Base-by-base conservation (phyloP, 2,329 filamentous ascomycete species). In the Alternaria angustiovoidea region DNA sequence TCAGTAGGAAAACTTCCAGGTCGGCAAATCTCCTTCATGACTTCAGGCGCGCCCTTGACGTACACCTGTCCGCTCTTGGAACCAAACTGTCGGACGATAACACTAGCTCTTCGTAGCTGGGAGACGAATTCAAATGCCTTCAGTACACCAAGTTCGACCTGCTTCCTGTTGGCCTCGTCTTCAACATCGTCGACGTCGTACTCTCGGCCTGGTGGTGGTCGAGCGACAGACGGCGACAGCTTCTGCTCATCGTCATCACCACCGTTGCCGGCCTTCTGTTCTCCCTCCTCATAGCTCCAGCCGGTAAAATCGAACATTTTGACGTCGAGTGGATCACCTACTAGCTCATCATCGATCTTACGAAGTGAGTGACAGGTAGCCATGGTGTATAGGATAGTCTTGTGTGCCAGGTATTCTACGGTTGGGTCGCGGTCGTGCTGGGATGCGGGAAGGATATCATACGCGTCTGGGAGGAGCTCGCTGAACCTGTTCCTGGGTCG, bases 251-350 rank as follows among this genome's bases (percentile, higher is more conserved):
- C 92, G 20, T 92, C 89, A 51, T 91, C 88, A 42, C 84, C 84
- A 53, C 87, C 87, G 28, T 85, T 86, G 20, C 64, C 62, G 24
- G 84, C 80, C 53, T 85, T 85, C 67, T 94, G 89, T 46, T 89
- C 89, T 2, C 93, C 93, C 81, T 99, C 95, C 75, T 97, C 91
- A 69, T 92, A 99, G 4, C 88, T 87, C 95, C 95, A 99, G 6
- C 87, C 86, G 0, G 95, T 98, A 69, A 97, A 99, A 66, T 97
- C 90, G 75, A 99, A 99, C 95, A 99, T 99, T 76, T 98, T 98
- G 58, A 97, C 84, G 76, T 99, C 95, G 2, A 99, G 83, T 5
- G 96, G 95, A 72, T 99, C 95, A 1, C 95, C 95, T 34, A 99
- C 86, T 41, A 98, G 86, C 74, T 97, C 93, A 48, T 88, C 90